Evolutionary conservation across 345 rosid genomes (phyloP).

Genomic region (Salix udensis): DNA sequence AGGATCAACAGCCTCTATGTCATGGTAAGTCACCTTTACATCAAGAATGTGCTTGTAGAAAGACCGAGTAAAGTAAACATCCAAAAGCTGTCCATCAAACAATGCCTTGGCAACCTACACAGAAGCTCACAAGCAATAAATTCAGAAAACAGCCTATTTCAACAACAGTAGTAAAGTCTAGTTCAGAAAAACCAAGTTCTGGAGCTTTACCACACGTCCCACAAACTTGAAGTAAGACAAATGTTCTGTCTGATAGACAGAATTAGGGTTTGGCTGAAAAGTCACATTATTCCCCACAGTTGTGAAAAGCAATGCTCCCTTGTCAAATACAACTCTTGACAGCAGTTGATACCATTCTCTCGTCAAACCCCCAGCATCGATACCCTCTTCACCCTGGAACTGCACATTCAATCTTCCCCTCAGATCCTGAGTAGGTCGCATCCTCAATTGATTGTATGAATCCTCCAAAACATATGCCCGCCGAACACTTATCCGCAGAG

Average conservation of each 20-base stretch:
- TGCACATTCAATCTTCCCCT: constrained; percentile 90
- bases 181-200: constrained; percentile 11
- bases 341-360: constrained; percentile 97
- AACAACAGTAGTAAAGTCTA: background rate
- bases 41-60: constrained; percentile 94
- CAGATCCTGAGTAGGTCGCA: constrained; percentile 84
- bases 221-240: constrained; percentile 94
- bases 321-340: constrained; percentile 92
- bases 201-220: constrained; percentile 81
- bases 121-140: constrained; percentile 11
- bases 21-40: constrained; percentile 95
- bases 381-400: constrained; percentile 98
- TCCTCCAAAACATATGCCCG: constrained; percentile 95
- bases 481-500: constrained; percentile 81
- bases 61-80: constrained; percentile 92
- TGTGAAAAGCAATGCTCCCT: constrained; percentile 90
- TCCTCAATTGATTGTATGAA: constrained; percentile 91
- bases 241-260: constrained; percentile 94
- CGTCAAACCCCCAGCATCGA: constrained; percentile 98
- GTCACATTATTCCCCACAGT: constrained; percentile 91
- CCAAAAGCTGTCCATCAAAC: constrained; percentile 95
- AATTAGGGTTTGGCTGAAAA: constrained; percentile 96
- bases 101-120: constrained; percentile 89
- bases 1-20: constrained; percentile 99
- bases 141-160: background rate